These are phyloP conservation scores for Hypoxylon trugodes DNA, from an alignment of 495 filamentous ascomycete genomes.

Conservation along the genomic window DNA sequence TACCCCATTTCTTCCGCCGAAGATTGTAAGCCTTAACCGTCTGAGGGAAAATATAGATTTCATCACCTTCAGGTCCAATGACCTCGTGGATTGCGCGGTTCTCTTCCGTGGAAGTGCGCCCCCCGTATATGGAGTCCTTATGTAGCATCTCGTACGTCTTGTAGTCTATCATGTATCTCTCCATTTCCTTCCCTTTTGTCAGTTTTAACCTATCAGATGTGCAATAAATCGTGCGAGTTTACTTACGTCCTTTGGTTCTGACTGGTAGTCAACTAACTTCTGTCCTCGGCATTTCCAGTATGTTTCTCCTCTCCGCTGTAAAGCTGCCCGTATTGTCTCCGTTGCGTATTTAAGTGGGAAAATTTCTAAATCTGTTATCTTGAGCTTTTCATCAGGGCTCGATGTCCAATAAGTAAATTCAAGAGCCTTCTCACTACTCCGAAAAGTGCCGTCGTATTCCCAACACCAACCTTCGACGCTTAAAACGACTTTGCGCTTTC, in stretches of 20 bases:
- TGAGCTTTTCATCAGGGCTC: neutral
- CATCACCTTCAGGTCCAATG: neutral
- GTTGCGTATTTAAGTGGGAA: neutral
- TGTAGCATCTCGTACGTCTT: neutral
- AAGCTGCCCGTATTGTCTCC: neutral
- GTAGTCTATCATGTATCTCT: neutral
- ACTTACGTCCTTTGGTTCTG: too few species aligned
- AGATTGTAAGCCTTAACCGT: neutral
- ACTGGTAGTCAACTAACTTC: neutral
- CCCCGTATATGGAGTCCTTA: neutral
- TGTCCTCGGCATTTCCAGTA: neutral
- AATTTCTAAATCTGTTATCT: neutral
- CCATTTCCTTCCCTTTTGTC: too few species aligned
- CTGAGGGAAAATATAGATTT: neutral
- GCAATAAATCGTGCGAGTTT: too few species aligned
- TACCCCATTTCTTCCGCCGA: neutral
- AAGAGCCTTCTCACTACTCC: neutral
- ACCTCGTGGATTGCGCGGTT: neutral
- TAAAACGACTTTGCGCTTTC: neutral
- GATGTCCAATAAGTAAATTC: neutral
- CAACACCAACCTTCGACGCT: neutral
- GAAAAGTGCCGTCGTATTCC: neutral
- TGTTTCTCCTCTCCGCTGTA: neutral
- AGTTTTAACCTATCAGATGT: too few species aligned
- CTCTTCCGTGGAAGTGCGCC: neutral